Percentiles rank a stretch among this genome's conserved stretches.
Evolutionary conservation across 345 rosid species (phyloP).

Genomic region (Lepidium africanum): DNA sequence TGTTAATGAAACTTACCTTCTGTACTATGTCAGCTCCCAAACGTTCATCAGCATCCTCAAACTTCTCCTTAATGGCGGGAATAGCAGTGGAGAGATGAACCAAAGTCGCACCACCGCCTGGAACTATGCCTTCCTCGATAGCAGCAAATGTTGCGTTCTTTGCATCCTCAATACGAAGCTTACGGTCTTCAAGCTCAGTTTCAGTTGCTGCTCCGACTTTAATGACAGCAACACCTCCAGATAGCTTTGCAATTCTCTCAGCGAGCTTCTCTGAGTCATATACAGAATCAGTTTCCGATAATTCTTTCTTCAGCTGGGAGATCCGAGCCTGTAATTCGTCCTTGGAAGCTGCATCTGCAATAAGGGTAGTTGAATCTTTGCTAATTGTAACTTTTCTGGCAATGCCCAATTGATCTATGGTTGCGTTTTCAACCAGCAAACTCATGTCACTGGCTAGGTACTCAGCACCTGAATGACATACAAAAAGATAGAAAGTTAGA

Average conservation of each 20-base stretch:
- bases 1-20: slow-evolving; percentile 46
- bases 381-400: slow-evolving; percentile 76
- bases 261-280: slow-evolving; percentile 88
- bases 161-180: slow-evolving; percentile 93
- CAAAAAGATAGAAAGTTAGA: neutral
- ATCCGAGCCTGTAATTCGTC: slow-evolving; percentile 83
- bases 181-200: slow-evolving; percentile 94
- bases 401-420: slow-evolving; percentile 77
- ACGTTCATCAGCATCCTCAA: slow-evolving; percentile 77
- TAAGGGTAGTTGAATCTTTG: slow-evolving; percentile 81
- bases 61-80: slow-evolving; percentile 65
- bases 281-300: slow-evolving; percentile 82
- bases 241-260: slow-evolving; percentile 89
- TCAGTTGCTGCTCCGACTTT: slow-evolving; percentile 99
- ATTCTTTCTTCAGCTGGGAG: slow-evolving; percentile 77
- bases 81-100: slow-evolving; percentile 74
- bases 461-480: slow-evolving; percentile 62
- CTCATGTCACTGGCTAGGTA: slow-evolving; percentile 85
- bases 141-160: slow-evolving; percentile 98
- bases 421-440: slow-evolving; percentile 58
- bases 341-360: slow-evolving; percentile 92
- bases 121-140: slow-evolving; percentile 95
- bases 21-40: slow-evolving; percentile 94
- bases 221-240: slow-evolving; percentile 96
- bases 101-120: slow-evolving; percentile 91